Base-by-base conservation (phyloP, 768 basidiomycete species). In the Multifurca ochricompacta region DNA sequence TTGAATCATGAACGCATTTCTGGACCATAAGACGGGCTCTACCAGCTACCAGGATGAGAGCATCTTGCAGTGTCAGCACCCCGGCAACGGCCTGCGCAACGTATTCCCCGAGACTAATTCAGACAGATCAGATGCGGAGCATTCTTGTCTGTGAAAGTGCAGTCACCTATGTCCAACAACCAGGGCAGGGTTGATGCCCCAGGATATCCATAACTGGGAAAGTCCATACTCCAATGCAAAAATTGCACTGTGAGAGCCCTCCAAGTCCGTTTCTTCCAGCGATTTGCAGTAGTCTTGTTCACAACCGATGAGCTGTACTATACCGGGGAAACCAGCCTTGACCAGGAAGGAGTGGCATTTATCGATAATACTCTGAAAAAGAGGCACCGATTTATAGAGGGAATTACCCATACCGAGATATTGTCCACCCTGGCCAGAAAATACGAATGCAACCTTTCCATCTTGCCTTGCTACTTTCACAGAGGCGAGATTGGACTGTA, bases 391-490 rank as follows among this genome's bases (percentile, higher is more conserved):
- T 35, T 62, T 62, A 53, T 88, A 89, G 14, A 88, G 73, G 0
- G 67, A 64, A 28, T 67, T 54, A 0, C 82, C 85, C 85, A 87
- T 87, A 6, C 79, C 77, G 16, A 71, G 63, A 68, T 83, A 82
- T 58, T 87, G 84, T 30, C 77, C 71, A 35, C 85, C 87, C 63
- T 87, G 83, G 7, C 87, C 87, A 16, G 85, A 82, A 65, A 86
- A 87, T 3, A 87, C 80, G 60, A 88, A 86, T 5, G 79, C 73
- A 1, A 77, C 71, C 3, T 70, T 67, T n/a, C 62, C 63, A 10
- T 64, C 58, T 1, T 53, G 30, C 14, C 67, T 60, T 14, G 71
- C 65, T 18, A 69, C 63, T 21, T 72, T 61, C 8, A 68, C 41
- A 6, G 77, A 70, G 0, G 59, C 60, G 14, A 68, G 48, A 3